phyloP scores from a whole-genome alignment of 164 flowering plant species.

The Cinnamomum micranthum region DNA sequence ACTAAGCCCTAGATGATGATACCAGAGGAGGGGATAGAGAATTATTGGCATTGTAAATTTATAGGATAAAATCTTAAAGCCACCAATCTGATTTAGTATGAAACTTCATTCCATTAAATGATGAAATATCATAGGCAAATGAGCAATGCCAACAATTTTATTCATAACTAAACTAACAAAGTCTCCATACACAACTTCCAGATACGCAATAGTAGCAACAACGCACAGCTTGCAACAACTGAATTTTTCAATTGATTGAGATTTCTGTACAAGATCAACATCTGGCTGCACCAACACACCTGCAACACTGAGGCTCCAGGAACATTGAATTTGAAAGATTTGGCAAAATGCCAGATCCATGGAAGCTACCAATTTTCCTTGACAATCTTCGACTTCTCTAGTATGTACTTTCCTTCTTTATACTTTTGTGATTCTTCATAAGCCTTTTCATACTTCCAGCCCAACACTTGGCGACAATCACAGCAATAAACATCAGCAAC shows the following conservation, averaged over 20 bases:
- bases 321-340: neutral
- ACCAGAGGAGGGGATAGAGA: neutral
- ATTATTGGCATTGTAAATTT: neutral
- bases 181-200: slow-evolving; percentile 14
- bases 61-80: neutral
- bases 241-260: slow-evolving; percentile 23
- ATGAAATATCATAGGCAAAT: neutral
- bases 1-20: neutral
- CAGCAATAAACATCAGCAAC: slow-evolving; percentile 54
- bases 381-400: slow-evolving; percentile 51
- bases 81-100: neutral
- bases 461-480: slow-evolving; percentile 52
- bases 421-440: slow-evolving; percentile 55
- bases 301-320: slow-evolving; percentile 5
- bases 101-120: neutral
- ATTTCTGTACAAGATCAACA: slow-evolving; percentile 28
- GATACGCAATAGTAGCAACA: slow-evolving; percentile 6
- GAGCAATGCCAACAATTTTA: slow-evolving; percentile 4
- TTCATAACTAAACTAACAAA: slow-evolving; percentile 6
- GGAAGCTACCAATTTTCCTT: slow-evolving; percentile 42
- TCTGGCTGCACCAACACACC: slow-evolving; percentile 13
- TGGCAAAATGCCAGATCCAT: neutral
- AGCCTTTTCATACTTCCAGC: slow-evolving; percentile 61
- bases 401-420: slow-evolving; percentile 58
- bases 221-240: slow-evolving; percentile 10